Conservation (phyloP, 768 basidiomycete species). For the Termitomyces sp. region DNA sequence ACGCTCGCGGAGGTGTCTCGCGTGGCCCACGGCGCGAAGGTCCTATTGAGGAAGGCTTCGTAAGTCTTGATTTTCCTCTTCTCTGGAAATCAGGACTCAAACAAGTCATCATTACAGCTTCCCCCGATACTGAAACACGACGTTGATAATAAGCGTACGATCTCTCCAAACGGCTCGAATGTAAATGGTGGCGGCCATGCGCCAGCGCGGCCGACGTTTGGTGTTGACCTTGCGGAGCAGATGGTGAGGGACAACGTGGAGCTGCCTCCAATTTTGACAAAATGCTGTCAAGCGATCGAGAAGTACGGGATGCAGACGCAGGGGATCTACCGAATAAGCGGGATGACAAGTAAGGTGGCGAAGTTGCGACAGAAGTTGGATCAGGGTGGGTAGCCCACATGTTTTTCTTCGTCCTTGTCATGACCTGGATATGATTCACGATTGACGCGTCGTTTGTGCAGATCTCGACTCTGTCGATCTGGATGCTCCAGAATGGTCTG, state of each 20-base stretch:
- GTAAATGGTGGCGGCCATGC: conserved; percentile 48
- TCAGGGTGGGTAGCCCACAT: conserved; percentile 53
- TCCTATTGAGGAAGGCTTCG: conserved; percentile 89
- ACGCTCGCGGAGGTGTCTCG: conserved; percentile 67
- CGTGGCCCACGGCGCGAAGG: conserved; percentile 87
- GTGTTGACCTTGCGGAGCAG: conserved; percentile 88
- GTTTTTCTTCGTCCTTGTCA: conserved; percentile 1
- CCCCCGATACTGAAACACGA: conserved; percentile 55
- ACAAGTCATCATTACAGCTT: conserved; percentile 35
- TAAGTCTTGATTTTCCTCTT: conserved; percentile 41
- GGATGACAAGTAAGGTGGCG: conserved; percentile 83
- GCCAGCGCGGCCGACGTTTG: conserved; percentile 71
- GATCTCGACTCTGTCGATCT: conserved; percentile 89
- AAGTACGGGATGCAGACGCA: conserved; percentile 78
- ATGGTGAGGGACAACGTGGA: conserved; percentile 90
- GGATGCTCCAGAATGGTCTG: conserved; percentile 84
- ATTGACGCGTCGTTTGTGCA: conserved; percentile 13
- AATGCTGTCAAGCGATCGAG: conserved; percentile 91
- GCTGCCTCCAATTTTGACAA: conserved; percentile 81
- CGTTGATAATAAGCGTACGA: conserved; percentile 16
- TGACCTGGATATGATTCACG: background rate
- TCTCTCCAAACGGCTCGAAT: conserved; percentile 25
- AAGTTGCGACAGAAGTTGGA: conserved; percentile 82
- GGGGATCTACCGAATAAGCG: conserved; percentile 93
- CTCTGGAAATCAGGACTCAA: conserved; percentile 2